Base-by-base conservation (phyloP, 768 basidiomycete genomes). In the Termitomyces heimii region DNA sequence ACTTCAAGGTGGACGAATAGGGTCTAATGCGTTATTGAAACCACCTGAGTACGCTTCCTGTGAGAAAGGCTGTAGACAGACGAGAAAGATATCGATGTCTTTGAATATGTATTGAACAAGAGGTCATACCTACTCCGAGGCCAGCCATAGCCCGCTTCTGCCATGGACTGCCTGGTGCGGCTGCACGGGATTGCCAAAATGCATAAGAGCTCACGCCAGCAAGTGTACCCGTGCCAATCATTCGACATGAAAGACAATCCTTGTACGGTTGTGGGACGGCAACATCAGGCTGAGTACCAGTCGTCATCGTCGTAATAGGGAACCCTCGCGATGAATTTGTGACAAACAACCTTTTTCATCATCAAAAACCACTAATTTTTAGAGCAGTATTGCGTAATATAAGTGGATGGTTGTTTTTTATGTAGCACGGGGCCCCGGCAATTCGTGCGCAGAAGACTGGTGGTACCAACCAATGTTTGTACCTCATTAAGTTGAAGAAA, bases 171-270 rank as follows among this genome's bases (percentile, higher is more conserved):
- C 88, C 87, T 8, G 83, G 86, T 12, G 84, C 84, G 43, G 75
- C 74, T 26, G 78, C 75, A 47, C 88, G 82, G 28, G 86, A 80
- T 73, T 81, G 78, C 67, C 79, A 77, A 28, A 91, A 69, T 2
- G 89, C 87, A 65, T 91, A 89, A 26, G 84, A 59, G 5, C 89
- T 88, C 5, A 83, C 78, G 4, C 78, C 78, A 22, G 77, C 81
- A 5, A 90, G 77, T 2, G 84, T 82, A 31, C 74, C 82, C 0
- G 86, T 80, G 20, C 88, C 88, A 40, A 88, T 79, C 54, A 90
- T 72, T 42, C 82, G 81, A 67, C 89, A 91, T 1, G 85, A 77
- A n/a, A 88, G 63, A 59, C 88, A 91, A 42, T 89, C 85, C 47
- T 76, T 69, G 44, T 64, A 62, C 1, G 52, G 58, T 48, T 31